Evolutionary conservation across 1,284 basidiomycete species (phyloP).

Genomic region (Lignosus rhinocerotis): DNA sequence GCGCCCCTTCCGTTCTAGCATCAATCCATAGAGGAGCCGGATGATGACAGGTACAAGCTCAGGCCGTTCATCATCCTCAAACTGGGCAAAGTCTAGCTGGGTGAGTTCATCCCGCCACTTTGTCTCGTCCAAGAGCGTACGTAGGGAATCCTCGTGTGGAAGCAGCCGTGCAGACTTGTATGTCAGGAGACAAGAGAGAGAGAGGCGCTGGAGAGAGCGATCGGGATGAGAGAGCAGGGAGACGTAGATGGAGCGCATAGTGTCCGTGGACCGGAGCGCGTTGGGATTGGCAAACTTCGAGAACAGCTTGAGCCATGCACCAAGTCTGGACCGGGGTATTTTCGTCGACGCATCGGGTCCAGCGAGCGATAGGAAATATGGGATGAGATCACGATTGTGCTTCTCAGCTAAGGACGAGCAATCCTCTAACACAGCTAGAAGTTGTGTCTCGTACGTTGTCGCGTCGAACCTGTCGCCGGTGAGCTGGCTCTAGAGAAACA

Average conservation of each 20-base stretch:
- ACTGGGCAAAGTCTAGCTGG: constrained; percentile 64
- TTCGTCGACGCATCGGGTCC: constrained; percentile 42
- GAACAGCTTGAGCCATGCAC: constrained; percentile 83
- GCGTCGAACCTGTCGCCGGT: constrained; percentile 72
- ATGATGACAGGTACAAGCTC: constrained; percentile 78
- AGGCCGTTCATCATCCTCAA: constrained; percentile 64
- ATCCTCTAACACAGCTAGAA: constrained; percentile 69
- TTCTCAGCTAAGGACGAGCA: constrained; percentile 76
- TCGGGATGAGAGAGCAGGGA: constrained; percentile 88
- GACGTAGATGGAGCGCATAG: constrained; percentile 70
- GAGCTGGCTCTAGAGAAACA: constrained; percentile 52
- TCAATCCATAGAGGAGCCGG: constrained; percentile 85
- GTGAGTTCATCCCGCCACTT: constrained; percentile 89
- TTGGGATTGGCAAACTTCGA: constrained; percentile 92
- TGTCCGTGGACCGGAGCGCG: constrained; percentile 72
- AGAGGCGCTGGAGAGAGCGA: constrained; percentile 71
- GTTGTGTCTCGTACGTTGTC: constrained; percentile 77
- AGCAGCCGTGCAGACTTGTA: constrained; percentile 78
- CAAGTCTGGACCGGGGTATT: constrained; percentile 59
- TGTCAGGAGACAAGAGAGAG: constrained; percentile 81
- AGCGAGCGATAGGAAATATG: constrained; percentile 71
- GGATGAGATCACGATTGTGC: constrained; percentile 80
- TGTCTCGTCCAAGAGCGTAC: constrained; percentile 79
- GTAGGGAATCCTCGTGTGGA: constrained; percentile 70
- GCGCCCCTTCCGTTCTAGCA: constrained; percentile 82